Evolutionary conservation across 2,329 filamentous ascomycete genomes (phyloP), one percentile per base, ranked within the genome.

Genomic region (Pseudovirgaria hyperparasitica): DNA sequence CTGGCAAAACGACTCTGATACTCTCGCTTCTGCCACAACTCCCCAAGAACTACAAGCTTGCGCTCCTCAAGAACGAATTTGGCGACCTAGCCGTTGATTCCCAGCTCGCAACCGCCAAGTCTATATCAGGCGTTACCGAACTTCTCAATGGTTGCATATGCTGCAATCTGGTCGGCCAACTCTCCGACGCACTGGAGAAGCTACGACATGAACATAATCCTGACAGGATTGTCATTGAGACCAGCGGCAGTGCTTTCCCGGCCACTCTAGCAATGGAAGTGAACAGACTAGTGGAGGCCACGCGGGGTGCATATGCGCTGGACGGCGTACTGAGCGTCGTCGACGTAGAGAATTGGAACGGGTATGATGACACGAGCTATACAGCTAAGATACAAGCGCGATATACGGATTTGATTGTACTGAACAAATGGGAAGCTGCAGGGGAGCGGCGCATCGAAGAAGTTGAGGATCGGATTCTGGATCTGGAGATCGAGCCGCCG

Each of bases 101-200:
- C 2, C 82, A 93, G 52, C 76, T 98, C 16, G 87, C 90, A 10
- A 67, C 79, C 0, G 79, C 79, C 9, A 72, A 72, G 26, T 76
- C 86, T 36, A 85, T 98, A 40, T 78, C 82, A 1, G 87, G 85
- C 29, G 86, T 93, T 4, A 80, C 81, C 43, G 90, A 98, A 56
- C 69, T 98, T 1, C 76, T 98, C 28, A 92, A 93, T 52, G 90
- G 87, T 39, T 96, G 90, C 60, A 96, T 98, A 56, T 98, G 90
- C 70, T 98, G 90, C 63, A 96, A 96, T 52, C 77, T 96, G 15
- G 87, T 98, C 34, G 90, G 90, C 10, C 82, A 92, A 54, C 72
- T 98, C 6, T 72, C 73, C 33, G 74, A 79, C 25, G 86, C 87
- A 2, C 73, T 98, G 11, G 59, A 69, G 22, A 76, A 90, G 46